Base-by-base conservation (phyloP, 2,329 filamentous ascomycete genomes). In the Ceratocystis alfenasii region DNA sequence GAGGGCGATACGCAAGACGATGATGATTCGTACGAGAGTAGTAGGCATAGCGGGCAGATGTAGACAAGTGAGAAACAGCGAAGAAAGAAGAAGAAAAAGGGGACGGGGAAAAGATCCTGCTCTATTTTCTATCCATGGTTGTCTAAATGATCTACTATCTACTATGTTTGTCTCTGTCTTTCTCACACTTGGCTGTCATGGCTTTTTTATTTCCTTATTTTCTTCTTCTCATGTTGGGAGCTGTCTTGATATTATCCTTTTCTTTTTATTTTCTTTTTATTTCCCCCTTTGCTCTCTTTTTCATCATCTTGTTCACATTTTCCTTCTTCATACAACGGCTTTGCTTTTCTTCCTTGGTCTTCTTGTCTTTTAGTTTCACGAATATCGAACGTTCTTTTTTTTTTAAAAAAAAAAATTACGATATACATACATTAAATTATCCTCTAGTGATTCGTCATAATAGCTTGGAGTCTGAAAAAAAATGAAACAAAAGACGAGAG, bases 1-100 rank as follows among this genome's bases (percentile, higher is more conserved):
- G 36, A 60, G 64, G 48, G 65, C 67, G 63, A 64, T 69, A 68
- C 65, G 36, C 63, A 65, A 20, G 63, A 60, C 2, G 63, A 60
- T 7, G 63, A 60, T 15, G 63, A 65, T 65, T 65, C 63, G 22
- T 65, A 65, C 17, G 63, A 36, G 53, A 65, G 63, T 44, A 65
- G 63, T 28, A 57, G 63, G 25, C 63, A 65, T 41, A 65, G 53
- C 41, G 20, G 28, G 22, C 25, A 48, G 20, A 57, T 30, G 30
- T 45, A 55, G 46, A 57, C 5, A 46, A 12, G 46, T 20, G 10
- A 48, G 41, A 50, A n/a, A 41, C 8, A 6, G 36, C 22, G 22
- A n/a, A 46, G 25, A 46, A 62, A 62, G 33, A 45, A 62, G 25
- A 50, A 45, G 33, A 22, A n/a, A n/a, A 63, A 17, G 61, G 36